Evolutionary conservation across 2,329 filamentous ascomycete species (phyloP).

Genomic region (Paraphaeosphaeria minitans): DNA sequence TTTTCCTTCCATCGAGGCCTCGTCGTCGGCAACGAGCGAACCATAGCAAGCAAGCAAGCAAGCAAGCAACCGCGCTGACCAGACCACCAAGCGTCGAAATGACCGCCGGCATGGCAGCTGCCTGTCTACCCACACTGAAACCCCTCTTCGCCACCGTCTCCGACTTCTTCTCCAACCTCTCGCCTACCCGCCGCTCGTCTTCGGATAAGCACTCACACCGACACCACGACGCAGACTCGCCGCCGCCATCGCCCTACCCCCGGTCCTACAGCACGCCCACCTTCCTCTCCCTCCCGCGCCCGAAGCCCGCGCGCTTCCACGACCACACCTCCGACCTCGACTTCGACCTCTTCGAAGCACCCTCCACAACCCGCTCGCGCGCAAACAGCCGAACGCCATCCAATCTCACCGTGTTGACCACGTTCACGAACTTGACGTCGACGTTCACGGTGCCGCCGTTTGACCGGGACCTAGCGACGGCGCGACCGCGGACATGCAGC

Average conservation of each 20-base stretch:
- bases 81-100: constrained; percentile 18
- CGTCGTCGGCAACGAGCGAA: neutral
- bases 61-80: neutral
- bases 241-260: constrained; percentile 6
- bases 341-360: constrained; percentile 31
- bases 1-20: neutral
- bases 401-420: constrained; percentile 28
- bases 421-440: constrained; percentile 20
- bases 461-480: neutral
- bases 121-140: constrained; percentile 19
- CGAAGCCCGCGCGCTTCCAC: constrained; percentile 23
- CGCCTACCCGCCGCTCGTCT: constrained; percentile 4
- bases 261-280: constrained; percentile 11
- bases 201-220: neutral
- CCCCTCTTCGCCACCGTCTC: constrained; percentile 13
- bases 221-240: neutral
- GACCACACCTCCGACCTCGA: constrained; percentile 32
- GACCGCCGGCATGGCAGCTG: constrained; percentile 12
- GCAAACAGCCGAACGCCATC: constrained; percentile 24
- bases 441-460: constrained; percentile 10
- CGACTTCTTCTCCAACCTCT: constrained; percentile 5
- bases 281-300: constrained; percentile 9
- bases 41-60: neutral
- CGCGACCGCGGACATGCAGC: neutral
- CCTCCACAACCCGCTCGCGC: constrained; percentile 15